These are phyloP conservation scores for Botrytis fragariae DNA, from an alignment of 2,329 filamentous ascomycete genomes.

Conservation along the genomic window DNA sequence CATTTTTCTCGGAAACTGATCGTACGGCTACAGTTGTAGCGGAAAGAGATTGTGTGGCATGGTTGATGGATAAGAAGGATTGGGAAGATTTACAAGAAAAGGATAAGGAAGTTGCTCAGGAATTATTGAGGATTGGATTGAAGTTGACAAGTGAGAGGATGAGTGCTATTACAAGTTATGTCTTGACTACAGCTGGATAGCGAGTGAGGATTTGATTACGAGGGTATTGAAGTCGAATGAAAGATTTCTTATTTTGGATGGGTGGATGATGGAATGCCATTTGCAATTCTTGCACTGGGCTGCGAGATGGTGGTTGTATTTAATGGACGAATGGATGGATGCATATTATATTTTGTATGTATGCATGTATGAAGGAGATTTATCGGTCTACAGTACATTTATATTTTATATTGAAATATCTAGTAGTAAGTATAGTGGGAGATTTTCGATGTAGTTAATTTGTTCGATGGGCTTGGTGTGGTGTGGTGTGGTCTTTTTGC, in stretches of 20 bases:
- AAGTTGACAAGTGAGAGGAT: conserved; percentile 95
- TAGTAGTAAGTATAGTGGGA: not conserved
- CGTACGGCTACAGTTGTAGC: conserved; percentile 84
- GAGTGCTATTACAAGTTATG: conserved; percentile 61
- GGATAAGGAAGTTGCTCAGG: conserved; percentile 74
- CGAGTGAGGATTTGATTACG: not conserved
- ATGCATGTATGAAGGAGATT: not conserved
- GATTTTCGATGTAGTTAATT: not conserved
- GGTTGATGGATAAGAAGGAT: conserved; percentile 69
- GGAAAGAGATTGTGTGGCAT: conserved; percentile 77
- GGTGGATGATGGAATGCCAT: not conserved
- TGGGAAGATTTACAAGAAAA: conserved; percentile 73
- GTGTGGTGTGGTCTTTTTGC: not conserved
- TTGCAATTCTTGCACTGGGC: not conserved
- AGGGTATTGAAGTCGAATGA: not conserved
- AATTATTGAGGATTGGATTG: conserved; percentile 81
- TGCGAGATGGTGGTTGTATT: not conserved
- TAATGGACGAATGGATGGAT: not conserved
- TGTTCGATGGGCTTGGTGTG: not conserved
- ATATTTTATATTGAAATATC: not conserved
- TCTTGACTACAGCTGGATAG: conserved; percentile 44
- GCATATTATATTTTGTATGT: not conserved
- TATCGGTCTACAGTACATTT: not conserved
- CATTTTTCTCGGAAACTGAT: conserved; percentile 89
- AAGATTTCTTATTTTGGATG: not conserved